phyloP scores from a whole-genome alignment of 1,284 basidiomycete genomes.

The Ceratobasidium sp. region DNA sequence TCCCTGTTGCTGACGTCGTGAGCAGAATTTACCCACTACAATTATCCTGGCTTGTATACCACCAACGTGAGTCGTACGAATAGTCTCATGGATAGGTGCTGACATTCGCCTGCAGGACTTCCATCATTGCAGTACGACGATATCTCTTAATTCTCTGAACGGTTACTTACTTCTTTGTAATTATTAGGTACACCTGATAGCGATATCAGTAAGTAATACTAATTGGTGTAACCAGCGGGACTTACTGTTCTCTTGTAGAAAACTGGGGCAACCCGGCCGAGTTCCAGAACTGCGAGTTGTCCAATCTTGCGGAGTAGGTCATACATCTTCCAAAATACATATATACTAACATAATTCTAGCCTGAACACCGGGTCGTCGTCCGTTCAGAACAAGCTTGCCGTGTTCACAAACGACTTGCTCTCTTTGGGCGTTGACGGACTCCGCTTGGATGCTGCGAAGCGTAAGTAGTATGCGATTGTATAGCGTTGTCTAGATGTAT shows the following conservation, averaged over 20 bases:
- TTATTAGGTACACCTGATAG: constrained; percentile 54
- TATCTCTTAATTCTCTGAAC: too few relatives aligned
- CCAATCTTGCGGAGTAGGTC: constrained; percentile 69
- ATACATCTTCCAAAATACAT: background rate
- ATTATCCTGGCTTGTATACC: constrained; percentile 41
- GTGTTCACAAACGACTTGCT: constrained; percentile 45
- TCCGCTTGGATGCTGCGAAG: constrained; percentile 69
- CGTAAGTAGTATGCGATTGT: constrained; percentile 53
- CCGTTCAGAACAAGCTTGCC: constrained; percentile 59
- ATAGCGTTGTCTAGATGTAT: background rate
- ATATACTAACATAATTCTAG: constrained; percentile 14
- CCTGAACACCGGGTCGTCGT: constrained; percentile 30
- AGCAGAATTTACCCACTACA: constrained; percentile 67
- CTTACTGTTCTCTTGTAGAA: constrained; percentile 51
- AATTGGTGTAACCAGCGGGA: background rate
- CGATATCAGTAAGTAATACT: constrained; percentile 59
- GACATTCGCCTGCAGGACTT: constrained; percentile 62
- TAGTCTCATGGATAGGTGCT: background rate
- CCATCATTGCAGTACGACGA: constrained; percentile 68
- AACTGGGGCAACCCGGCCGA: constrained; percentile 67
- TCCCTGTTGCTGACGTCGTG: constrained; percentile 49
- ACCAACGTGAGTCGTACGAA: constrained; percentile 13
- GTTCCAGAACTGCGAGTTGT: constrained; percentile 73
- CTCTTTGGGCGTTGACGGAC: constrained; percentile 52
- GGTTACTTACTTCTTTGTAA: background rate